Conservation (phyloP, 106 monocot genomes). For the Allium cepa region DNA sequence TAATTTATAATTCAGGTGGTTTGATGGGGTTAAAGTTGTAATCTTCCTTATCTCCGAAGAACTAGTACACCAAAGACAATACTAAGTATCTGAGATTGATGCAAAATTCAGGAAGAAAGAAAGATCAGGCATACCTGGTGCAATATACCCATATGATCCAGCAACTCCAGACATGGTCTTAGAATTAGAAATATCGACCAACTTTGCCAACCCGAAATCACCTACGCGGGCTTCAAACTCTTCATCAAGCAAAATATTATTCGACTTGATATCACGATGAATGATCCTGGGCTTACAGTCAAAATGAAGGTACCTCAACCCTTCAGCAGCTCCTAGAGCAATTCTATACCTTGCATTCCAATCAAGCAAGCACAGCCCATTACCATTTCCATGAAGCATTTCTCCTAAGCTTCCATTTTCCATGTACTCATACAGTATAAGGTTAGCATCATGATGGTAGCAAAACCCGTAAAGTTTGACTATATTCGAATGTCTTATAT, state of each 20-base stretch:
- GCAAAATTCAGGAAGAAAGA: too few relatives aligned
- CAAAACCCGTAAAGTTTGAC: slow-evolving; percentile 84
- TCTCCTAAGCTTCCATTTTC: slow-evolving; percentile 73
- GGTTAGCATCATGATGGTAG: slow-evolving; percentile 53
- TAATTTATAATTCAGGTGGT: too few relatives aligned
- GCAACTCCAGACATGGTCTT: slow-evolving; percentile 78
- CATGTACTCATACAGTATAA: slow-evolving; percentile 79
- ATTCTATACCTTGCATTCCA: slow-evolving; percentile 63
- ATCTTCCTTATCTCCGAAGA: too few relatives aligned
- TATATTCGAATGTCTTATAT: slow-evolving; percentile 66
- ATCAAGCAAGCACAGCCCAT: slow-evolving; percentile 27
- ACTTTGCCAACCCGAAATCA: slow-evolving; percentile 57
- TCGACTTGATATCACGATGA: slow-evolving; percentile 76
- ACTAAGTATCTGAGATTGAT: too few relatives aligned
- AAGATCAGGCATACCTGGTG: slow-evolving; percentile 45
- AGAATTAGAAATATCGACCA: slow-evolving; percentile 33
- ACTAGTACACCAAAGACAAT: too few relatives aligned
- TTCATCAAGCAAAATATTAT: slow-evolving; percentile 66
- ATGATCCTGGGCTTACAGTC: slow-evolving; percentile 73
- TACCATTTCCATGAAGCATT: slow-evolving; percentile 37
- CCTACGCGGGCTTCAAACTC: slow-evolving; percentile 64
- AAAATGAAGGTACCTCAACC: slow-evolving; percentile 60
- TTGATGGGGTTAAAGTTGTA: too few relatives aligned
- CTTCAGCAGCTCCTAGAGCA: slow-evolving; percentile 71
- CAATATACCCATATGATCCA: slow-evolving; percentile 86